A percentile compares a stretch with the other conserved stretches of the same genome.
phyloP scores from a whole-genome alignment of 164 flowering plant genomes.

The Magnolia kwangsiensis region DNA sequence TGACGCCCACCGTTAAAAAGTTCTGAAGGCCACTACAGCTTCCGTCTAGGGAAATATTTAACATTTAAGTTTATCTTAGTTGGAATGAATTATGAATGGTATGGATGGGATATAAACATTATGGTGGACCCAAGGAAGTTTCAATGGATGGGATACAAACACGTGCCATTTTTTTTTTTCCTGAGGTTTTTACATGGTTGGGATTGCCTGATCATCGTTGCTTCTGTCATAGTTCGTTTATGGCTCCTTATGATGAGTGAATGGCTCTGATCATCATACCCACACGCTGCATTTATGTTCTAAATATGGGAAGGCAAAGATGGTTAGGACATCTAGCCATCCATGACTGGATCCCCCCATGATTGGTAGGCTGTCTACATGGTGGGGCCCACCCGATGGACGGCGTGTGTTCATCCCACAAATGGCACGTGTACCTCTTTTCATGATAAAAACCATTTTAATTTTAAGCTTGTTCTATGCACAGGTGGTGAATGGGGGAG shows the following conservation, averaged over 20 bases:
- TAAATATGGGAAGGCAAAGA: background rate
- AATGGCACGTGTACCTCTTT: background rate
- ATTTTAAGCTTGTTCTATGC: background rate
- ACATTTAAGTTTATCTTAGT: no score
- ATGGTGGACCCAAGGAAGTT: no score
- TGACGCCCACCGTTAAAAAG: no score
- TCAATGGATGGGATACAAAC: no score
- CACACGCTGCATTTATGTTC: background rate
- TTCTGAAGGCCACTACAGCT: no score
- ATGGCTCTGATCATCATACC: background rate
- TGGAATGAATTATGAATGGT: no score
- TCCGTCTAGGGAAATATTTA: no score
- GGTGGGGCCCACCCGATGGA: background rate
- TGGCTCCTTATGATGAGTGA: background rate
- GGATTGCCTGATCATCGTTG: background rate
- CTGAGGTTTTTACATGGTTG: background rate
- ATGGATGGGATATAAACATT: no score
- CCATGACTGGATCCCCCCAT: background rate
- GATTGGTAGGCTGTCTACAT: background rate
- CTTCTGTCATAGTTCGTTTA: no score
- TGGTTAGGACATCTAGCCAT: background rate
- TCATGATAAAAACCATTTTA: no score
- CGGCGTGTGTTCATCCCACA: background rate
- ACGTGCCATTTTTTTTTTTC: no score
- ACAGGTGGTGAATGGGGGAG: conserved; percentile 82